Percentiles rank a stretch among this genome's conserved stretches.
phyloP scores from a whole-genome alignment of 345 rosid species.

The Bretschneidera sinensis region DNA sequence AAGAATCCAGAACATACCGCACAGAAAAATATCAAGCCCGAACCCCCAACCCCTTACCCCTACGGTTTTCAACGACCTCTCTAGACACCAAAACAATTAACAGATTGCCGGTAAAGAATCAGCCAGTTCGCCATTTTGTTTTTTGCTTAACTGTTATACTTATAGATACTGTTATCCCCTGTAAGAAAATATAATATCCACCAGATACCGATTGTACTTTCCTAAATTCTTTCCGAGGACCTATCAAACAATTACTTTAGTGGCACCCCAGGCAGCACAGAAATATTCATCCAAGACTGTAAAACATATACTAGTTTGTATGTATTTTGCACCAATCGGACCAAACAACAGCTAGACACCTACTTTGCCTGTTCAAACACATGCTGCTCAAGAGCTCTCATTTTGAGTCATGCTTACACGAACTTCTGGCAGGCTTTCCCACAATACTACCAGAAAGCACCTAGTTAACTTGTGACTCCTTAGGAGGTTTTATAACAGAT shows the following conservation, averaged over 20 bases:
- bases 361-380: too few species aligned
- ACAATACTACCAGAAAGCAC: neutral
- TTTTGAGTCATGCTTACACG: neutral
- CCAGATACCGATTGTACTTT: conserved; percentile 1
- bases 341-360: neutral
- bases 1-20: neutral
- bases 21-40: neutral
- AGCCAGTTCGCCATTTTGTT: neutral
- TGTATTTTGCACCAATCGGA: neutral
- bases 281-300: neutral
- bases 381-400: too few species aligned
- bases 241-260: neutral
- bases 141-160: neutral
- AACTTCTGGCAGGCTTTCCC: neutral
- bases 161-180: too few species aligned
- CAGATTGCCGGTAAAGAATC: neutral
- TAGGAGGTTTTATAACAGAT: neutral
- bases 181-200: neutral
- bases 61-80: neutral
- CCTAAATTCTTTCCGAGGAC: neutral
- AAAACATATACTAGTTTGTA: neutral
- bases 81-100: neutral
- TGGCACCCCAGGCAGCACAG: neutral
- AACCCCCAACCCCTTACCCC: too few species aligned
- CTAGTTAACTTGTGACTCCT: neutral